These are phyloP conservation scores for Dichomitus squalens DNA, from an alignment of 1,284 basidiomycete species.

Conservation along the genomic window DNA sequence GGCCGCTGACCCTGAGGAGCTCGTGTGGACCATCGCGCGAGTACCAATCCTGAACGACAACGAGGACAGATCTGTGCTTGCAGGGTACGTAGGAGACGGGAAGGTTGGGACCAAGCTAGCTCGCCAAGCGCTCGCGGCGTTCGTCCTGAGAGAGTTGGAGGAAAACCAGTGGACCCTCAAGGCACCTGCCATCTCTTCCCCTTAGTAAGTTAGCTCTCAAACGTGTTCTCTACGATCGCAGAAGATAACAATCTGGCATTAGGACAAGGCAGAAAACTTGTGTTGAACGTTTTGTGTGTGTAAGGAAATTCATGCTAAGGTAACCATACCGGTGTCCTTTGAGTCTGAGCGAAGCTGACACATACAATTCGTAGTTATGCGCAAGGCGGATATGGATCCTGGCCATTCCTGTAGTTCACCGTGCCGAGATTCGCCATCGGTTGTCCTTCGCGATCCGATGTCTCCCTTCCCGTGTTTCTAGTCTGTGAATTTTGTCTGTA, in stretches of 20 bases:
- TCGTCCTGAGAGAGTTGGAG: conserved; percentile 57
- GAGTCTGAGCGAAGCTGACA: no score
- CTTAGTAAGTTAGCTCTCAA: conserved; percentile 13
- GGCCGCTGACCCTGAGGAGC: conserved; percentile 40
- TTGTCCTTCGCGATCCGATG: not conserved
- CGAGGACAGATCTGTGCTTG: conserved; percentile 45
- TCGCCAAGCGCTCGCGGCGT: conserved; percentile 59
- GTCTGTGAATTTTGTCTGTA: not conserved
- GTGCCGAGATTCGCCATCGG: no score
- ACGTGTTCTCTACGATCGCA: not conserved
- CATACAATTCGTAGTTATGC: no score
- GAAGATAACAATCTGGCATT: no score
- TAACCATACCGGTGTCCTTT: no score
- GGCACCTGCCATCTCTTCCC: conserved; percentile 35
- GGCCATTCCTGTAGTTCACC: no score
- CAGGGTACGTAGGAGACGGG: conserved; percentile 68
- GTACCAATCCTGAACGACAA: conserved; percentile 60
- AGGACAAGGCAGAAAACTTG: no score
- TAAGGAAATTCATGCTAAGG: no score
- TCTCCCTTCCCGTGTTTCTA: not conserved
- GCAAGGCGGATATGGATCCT: no score
- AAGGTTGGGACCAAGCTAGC: conserved; percentile 48
- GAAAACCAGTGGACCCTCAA: conserved; percentile 48
- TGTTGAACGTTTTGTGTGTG: no score
- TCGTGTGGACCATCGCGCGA: conserved; percentile 69